Evolutionary conservation across 768 basidiomycete species (phyloP).

Genomic region (Hygrocybe punicea): DNA sequence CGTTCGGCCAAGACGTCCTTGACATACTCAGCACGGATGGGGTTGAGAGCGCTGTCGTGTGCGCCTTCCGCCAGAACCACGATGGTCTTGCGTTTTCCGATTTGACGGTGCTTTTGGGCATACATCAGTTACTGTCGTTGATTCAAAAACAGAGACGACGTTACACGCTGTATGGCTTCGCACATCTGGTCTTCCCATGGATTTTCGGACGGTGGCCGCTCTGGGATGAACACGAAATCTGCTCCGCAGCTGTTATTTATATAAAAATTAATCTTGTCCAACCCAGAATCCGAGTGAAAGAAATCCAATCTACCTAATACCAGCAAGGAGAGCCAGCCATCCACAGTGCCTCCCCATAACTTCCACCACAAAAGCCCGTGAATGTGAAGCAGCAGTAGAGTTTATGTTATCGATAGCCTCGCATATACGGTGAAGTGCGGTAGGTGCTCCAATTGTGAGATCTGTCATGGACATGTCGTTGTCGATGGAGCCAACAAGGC

Average conservation of each 20-base stretch:
- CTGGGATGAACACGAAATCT: slow-evolving; percentile 97
- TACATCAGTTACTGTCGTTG: background rate
- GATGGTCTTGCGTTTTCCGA: slow-evolving; percentile 97
- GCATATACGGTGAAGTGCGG: slow-evolving; percentile 93
- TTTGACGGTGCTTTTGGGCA: slow-evolving; percentile 69
- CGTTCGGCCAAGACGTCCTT: slow-evolving; percentile 84
- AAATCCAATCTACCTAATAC: slow-evolving; percentile 62
- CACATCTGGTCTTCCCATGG: slow-evolving; percentile 96
- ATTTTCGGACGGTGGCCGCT: slow-evolving; percentile 72
- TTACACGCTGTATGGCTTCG: slow-evolving; percentile 69
- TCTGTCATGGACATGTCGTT: slow-evolving; percentile 99
- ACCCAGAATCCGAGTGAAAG: background rate
- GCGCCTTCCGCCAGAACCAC: slow-evolving; percentile 98
- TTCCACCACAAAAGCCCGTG: slow-evolving; percentile 95
- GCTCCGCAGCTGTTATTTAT: slow-evolving; percentile 74
- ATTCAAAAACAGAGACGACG: background rate
- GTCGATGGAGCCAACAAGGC: slow-evolving; percentile 98
- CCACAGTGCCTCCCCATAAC: slow-evolving; percentile 99
- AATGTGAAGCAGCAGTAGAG: slow-evolving; percentile 93
- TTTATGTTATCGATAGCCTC: slow-evolving; percentile 98
- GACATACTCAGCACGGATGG: slow-evolving; percentile 89
- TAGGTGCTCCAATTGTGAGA: slow-evolving; percentile 93
- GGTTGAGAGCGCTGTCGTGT: slow-evolving; percentile 79
- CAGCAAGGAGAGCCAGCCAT: slow-evolving; percentile 95
- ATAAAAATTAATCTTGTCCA: slow-evolving; percentile 1